Evolutionary conservation across 345 rosid genomes (phyloP).

Genomic region (Rhodomyrtus tomentosa): DNA sequence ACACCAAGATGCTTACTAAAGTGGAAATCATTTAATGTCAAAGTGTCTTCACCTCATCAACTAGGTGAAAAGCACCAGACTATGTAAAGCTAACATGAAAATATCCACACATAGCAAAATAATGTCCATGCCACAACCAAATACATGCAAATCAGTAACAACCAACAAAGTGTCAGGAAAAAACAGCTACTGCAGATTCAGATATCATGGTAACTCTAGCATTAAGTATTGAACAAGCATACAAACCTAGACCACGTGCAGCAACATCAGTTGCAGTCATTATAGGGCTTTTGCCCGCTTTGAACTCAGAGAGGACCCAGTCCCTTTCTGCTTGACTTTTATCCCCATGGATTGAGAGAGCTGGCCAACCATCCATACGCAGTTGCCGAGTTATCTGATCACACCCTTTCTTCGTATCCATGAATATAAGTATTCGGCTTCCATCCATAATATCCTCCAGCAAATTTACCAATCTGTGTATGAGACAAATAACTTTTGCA

Average conservation of each 20-base stretch:
- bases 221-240: not conserved
- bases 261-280: constrained; percentile 99
- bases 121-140: not conserved
- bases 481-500: not conserved
- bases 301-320: constrained; percentile 99
- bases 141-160: not conserved
- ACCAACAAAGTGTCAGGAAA: not conserved
- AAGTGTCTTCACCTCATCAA: not conserved
- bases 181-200: not conserved
- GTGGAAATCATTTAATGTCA: not conserved
- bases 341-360: constrained; percentile 96
- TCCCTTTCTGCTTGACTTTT: constrained; percentile 99
- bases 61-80: not conserved
- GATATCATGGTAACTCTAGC: not conserved
- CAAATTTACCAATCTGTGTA: constrained; percentile 74
- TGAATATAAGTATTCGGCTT: constrained; percentile 84
- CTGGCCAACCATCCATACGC: constrained; percentile 99
- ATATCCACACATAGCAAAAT: not conserved
- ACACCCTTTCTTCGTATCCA: constrained; percentile 98
- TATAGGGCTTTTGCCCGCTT: constrained; percentile 94
- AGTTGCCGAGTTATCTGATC: constrained; percentile 97
- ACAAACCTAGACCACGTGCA: constrained; percentile 95
- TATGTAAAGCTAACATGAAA: not conserved
- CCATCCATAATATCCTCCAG: constrained; percentile 99
- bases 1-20: not conserved